Evolutionary conservation across 352 stramenopile species (phyloP), one percentile per base, ranked within the genome.

Genomic region (Pythium guiyangense): DNA sequence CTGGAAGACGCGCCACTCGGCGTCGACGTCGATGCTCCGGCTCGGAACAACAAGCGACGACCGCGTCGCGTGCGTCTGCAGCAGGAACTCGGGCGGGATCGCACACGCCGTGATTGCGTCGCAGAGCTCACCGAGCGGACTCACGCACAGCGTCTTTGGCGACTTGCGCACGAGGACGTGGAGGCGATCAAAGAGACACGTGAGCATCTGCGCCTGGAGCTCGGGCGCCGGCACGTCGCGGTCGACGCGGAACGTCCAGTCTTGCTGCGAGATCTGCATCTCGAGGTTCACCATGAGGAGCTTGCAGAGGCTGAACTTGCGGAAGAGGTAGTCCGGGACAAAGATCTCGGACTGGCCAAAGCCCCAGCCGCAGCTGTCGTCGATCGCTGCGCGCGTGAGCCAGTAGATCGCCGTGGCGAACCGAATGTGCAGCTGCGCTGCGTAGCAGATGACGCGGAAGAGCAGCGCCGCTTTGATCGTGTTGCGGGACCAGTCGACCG

Each of bases 321-420:
- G 70, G 53, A 81, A 88, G 49, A 93, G 66, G 48, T 86, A 93
- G 15, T 88, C 78, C 1, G 83, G 83, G 9, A 93, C 71, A 42
- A 84, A 77, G 22, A 89, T 57, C 58, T 90, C 80, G 1, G 78
- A 87, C 56, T 93, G 83, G 4, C 81, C 80, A 57, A 90, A 93
- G 43, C 83, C 83, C 73, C 82, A 89, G 0, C 83, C 83, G 58
- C 83, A 93, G 27, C 73, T 86, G 49, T 93, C 83, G 44, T 93
- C 83, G 31, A 93, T 77, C 18, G 83, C 73, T 43, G 83, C 83
- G 29, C 83, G 72, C 15, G 80, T 81, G 53, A 93, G 64, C 83
- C 83, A 91, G 64, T 91, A 88, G n/a, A 93, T 73, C 10, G 75
- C 70, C 20, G 77, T 90, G 46, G 83, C 83, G n/a, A 93, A 74